These are phyloP conservation scores for Mycena leptocephala DNA, from an alignment of 768 basidiomycete species.

Conservation along the genomic window DNA sequence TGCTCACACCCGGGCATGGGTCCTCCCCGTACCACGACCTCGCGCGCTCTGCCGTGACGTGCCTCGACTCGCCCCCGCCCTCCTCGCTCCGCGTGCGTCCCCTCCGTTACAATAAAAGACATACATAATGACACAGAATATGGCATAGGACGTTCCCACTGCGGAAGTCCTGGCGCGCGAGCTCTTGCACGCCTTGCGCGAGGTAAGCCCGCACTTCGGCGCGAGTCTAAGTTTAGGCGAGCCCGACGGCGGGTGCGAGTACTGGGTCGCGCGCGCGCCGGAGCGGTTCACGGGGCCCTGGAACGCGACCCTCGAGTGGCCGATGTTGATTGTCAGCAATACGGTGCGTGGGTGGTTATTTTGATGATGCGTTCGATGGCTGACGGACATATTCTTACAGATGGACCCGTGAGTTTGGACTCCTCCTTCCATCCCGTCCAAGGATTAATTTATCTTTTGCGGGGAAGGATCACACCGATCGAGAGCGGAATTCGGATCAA, in stretches of 20 bases:
- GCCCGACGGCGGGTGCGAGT: conserved; percentile 42
- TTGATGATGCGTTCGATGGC: background rate
- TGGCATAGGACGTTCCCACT: background rate
- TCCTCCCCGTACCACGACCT: conserved; percentile 14
- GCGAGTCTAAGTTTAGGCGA: conserved; percentile 35
- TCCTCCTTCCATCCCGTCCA: background rate
- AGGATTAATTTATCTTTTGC: background rate
- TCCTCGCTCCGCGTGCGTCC: too few species aligned
- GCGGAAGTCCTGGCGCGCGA: conserved; percentile 25
- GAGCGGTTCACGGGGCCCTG: conserved; percentile 46
- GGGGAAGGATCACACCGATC: conserved; percentile 39
- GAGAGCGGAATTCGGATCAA: conserved; percentile 38
- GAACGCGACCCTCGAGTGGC: conserved; percentile 43
- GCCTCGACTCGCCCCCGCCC: conserved; percentile 37
- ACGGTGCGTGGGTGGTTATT: conserved; percentile 11
- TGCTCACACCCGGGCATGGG: background rate
- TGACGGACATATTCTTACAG: background rate
- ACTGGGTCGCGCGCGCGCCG: conserved; percentile 39
- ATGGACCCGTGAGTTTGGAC: conserved; percentile 32
- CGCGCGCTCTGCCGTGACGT: conserved; percentile 35
- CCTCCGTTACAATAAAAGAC: too few species aligned
- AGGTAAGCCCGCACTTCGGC: conserved; percentile 40
- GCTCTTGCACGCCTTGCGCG: conserved; percentile 18
- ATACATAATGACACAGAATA: too few species aligned
- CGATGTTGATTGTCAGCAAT: conserved; percentile 47